phyloP scores from a whole-genome alignment of 371 early-diverging fungal species.

The Mucor velutinosus region DNA sequence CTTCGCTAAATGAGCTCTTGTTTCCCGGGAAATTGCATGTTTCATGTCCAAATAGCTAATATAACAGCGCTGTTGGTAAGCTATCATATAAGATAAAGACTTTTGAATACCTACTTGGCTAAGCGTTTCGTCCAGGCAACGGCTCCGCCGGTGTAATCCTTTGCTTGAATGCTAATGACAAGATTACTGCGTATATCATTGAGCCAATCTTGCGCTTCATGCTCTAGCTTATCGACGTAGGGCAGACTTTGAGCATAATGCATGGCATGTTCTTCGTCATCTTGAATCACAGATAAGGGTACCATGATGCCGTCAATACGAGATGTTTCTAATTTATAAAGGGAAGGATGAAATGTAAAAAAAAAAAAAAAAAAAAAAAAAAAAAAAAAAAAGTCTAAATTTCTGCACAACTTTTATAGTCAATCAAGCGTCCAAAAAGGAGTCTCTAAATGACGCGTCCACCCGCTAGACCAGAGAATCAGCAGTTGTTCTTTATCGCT shows the following conservation, averaged over 20 bases:
- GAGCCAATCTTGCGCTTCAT: constrained; percentile 62
- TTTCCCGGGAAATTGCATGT: constrained; percentile 59
- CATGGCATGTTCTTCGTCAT: constrained; percentile 48
- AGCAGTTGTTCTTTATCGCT: background rate
- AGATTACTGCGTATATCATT: constrained; percentile 55
- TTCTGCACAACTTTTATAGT: background rate
- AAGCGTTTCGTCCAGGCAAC: constrained; percentile 62
- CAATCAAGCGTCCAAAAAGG: background rate
- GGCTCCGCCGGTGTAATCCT: constrained; percentile 64
- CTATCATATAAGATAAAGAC: background rate
- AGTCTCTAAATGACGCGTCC: constrained; percentile 3
- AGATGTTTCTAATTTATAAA: background rate
- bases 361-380: background rate
- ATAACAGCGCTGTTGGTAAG: background rate
- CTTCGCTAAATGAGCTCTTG: constrained; percentile 61
- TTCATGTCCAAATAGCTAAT: constrained; percentile 69
- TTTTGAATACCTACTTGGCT: constrained; percentile 43
- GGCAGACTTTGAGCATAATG: constrained; percentile 53
- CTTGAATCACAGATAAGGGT: constrained; percentile 40
- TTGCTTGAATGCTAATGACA: constrained; percentile 51
- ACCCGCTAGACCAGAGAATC: background rate
- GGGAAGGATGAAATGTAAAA: background rate
- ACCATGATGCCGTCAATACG: constrained; percentile 13
- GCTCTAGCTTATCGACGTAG: constrained; percentile 53
- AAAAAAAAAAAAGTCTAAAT: constrained; percentile 1